Base-by-base conservation (phyloP, 352 stramenopile genomes). In the Phytophthora tubulina region DNA sequence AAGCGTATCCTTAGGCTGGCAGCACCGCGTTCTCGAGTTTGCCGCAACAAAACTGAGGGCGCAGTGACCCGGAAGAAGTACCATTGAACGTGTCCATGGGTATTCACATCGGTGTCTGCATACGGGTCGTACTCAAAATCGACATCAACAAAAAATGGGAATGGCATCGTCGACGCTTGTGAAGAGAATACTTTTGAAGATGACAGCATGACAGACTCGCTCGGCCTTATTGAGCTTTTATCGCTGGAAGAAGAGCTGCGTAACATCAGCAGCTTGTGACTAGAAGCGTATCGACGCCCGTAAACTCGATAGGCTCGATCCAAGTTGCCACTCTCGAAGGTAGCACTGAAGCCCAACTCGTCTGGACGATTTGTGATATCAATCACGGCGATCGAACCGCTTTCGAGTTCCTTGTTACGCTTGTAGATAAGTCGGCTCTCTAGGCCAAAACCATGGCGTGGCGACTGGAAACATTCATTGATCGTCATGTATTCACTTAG, bases 11-110 rank as follows among this genome's bases (percentile, higher is more conserved):
- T 76, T 38, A 88, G n/a, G 10, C 33, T 57, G 15, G 52, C 8
- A 63, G 67, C 57, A 9, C 72, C 70, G 11, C 60, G 44, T 39
- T 70, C 63, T 52, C 54, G 68, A 30, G 63, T 55, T 58, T 62
- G 62, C 38, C 59, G 65, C 17, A 49, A 54, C 27, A 71, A 42
- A 21, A 55, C 51, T 8, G 64, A 31, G 1, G 78, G 72, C 17
- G 88, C 31, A 0, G 54, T 75, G 0, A 84, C 81, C 9, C 81
- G 76, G 67, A 97, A 97, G 57, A 96, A 97, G 64, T 94, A 97
- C 91, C 92, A 97, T 74, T 97, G 92, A 56, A 96, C 87, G 64
- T 96, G 86, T 15, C 87, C 87, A 33, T 89, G 78, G 3, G 87
- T 93, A 57, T 85, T 86, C 5, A 92, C 51, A 72, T 95, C 87